Evolutionary conservation across 257 asterid species (phyloP).

Genomic region (Ocimum tenuiflorum): DNA sequence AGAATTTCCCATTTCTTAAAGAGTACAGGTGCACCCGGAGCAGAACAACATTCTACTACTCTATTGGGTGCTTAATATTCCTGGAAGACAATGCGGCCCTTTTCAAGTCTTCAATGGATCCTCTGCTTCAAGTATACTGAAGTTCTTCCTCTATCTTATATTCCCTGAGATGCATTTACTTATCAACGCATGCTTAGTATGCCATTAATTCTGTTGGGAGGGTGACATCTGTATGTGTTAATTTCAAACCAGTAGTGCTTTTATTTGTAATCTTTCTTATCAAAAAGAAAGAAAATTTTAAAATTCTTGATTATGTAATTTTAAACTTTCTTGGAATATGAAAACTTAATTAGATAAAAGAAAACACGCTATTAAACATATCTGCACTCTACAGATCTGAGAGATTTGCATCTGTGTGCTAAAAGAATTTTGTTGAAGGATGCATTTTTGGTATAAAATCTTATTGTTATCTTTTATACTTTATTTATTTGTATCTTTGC

Average conservation of each 20-base stretch:
- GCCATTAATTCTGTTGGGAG: neutral
- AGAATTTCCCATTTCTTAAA: conserved; percentile 88
- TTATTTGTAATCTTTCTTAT: neutral
- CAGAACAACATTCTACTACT: conserved; percentile 87
- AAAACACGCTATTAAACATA: neutral
- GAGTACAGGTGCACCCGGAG: conserved; percentile 81
- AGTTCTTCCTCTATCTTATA: conserved; percentile 12
- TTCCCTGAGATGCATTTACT: neutral
- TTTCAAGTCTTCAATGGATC: conserved; percentile 92
- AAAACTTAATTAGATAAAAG: neutral
- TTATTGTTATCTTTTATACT: neutral
- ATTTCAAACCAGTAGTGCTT: neutral
- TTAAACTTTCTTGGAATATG: neutral
- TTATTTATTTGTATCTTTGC: neutral
- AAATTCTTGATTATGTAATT: neutral
- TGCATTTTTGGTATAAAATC: neutral
- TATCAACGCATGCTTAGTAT: neutral
- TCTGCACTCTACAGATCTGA: neutral
- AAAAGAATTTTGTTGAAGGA: conserved; percentile 5
- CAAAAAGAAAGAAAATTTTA: neutral
- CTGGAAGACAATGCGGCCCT: conserved; percentile 74
- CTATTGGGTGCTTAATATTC: conserved; percentile 82
- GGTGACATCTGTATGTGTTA: neutral
- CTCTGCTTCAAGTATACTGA: conserved; percentile 62
- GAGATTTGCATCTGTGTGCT: neutral